Evolutionary conservation across 768 basidiomycete species (phyloP), one percentile per base, ranked within the genome.

Genomic region (Boletus rubescentipes): DNA sequence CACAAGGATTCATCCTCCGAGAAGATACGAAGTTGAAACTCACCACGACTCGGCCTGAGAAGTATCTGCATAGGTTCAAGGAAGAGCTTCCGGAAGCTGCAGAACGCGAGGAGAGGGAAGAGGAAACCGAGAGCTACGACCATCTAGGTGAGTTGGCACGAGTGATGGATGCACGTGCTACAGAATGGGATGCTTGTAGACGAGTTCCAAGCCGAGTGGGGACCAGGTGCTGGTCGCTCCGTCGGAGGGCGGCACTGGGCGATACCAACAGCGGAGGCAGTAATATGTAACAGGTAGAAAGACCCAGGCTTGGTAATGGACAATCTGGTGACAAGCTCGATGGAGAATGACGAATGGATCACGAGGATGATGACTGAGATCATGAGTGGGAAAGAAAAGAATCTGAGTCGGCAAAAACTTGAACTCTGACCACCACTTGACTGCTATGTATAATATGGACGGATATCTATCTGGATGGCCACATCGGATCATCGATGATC

Each of bases 51-150:
- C 15, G 43, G 16, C 5, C 46, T 15, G 21, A 55, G 34, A 31
- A 65, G 14, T 16, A 42, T 29, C 11, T 23, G 61, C 8, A 55
- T 2, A n/a, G 60, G 30, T 5, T n/a, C 31, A 12, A 49, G 31
- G 34, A 62, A 14, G 36, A 62, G 39, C 35, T 31, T 57, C 37
- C 52, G 57, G n/a, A 64, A 14, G 18, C 53, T 61, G 53, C 62
- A 59, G 11, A 67, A 50, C 26, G 42, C 46, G 7, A 67, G 62
- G 32, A 62, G 21, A 5, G 64, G 60, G 37, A 47, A 64, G 38
- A 67, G 52, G 14, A 61, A 46, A 29, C 57, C 56, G 34, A 67
- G 51, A 36, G 67, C 49, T n/a, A 68, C 52, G 18, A 69, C 61
- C 67, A 67, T 67, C 18, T 34, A 38, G 12, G 14, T 7, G 5